Conservation (phyloP, 495 filamentous ascomycete species). For the Annulohypoxylon stygium region DNA sequence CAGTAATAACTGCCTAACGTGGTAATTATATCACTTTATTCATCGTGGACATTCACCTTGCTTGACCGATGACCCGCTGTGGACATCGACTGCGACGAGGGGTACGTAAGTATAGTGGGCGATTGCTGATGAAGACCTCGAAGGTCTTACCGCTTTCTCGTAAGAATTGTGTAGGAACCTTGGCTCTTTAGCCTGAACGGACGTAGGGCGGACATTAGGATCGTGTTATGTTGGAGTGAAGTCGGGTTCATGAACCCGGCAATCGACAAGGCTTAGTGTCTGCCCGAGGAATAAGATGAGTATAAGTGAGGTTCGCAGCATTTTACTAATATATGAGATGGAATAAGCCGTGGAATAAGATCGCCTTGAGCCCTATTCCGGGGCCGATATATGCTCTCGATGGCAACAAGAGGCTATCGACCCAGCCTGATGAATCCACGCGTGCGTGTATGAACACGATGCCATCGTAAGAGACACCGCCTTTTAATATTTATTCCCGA, state of each 20-base stretch:
- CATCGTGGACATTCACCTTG: not conserved
- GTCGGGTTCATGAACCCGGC: not conserved
- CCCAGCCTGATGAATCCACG: not conserved
- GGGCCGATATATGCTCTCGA: not conserved
- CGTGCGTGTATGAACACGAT: not conserved
- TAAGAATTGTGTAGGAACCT: not conserved
- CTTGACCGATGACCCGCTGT: not conserved
- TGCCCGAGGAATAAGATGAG: not conserved
- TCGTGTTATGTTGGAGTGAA: not conserved
- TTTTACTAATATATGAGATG: not conserved
- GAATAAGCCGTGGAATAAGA: not conserved
- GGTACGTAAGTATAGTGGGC: not conserved
- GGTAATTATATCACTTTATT: not conserved
- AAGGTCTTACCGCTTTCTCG: not conserved
- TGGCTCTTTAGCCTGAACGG: conserved; percentile 3
- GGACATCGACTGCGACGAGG: not conserved
- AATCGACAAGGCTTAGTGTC: not conserved
- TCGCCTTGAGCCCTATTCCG: not conserved
- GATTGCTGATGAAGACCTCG: not conserved
- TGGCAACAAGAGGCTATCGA: not conserved
- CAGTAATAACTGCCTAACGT: not conserved
- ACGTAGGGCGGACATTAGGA: conserved; percentile 7
- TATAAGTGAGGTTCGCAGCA: not conserved
- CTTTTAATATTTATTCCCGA: not conserved
- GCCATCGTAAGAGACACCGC: not conserved